Evolutionary conservation across 805 yeast genomes (phyloP).

Genomic region (Ogataea corticis): DNA sequence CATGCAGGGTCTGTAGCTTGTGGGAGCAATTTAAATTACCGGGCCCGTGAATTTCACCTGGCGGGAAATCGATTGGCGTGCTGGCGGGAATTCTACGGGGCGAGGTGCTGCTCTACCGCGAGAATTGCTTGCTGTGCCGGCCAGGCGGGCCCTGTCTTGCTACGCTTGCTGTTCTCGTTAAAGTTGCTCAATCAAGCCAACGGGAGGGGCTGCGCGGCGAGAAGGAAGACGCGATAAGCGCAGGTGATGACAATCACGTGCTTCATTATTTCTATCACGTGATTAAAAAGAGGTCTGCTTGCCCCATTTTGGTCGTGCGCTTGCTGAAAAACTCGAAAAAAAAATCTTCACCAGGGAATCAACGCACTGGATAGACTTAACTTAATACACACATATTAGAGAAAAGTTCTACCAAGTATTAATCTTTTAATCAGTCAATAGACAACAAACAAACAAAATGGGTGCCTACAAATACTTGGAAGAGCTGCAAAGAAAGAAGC

Average conservation of each 20-base stretch:
- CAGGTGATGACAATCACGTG: background rate
- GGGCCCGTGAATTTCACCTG: too few species aligned
- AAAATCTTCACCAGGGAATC: background rate
- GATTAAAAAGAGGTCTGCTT: background rate
- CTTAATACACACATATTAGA: background rate
- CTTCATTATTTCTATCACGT: background rate
- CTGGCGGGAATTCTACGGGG: too few species aligned
- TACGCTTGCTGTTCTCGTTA: constrained; percentile 1
- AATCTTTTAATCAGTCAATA: background rate
- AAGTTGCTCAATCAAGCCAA: constrained; percentile 2
- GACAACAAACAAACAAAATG: constrained; percentile 48
- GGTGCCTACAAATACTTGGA: constrained; percentile 99
- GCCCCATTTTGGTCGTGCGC: constrained; percentile 1
- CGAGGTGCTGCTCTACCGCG: too few species aligned
- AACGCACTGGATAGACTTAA: background rate
- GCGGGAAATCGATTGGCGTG: too few species aligned
- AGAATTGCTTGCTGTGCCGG: constrained; percentile 2
- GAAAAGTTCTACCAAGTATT: too few species aligned
- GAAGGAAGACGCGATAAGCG: background rate
- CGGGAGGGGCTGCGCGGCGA: constrained; percentile 2
- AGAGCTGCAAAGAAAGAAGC: constrained; percentile 99
- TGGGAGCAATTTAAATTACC: background rate
- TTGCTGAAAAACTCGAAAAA: constrained; percentile 2
- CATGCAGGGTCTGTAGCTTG: background rate
- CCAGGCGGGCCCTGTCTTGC: background rate